These are phyloP conservation scores for Paracamarosporium sp. DNA, from an alignment of 2,329 filamentous ascomycete genomes.

Conservation along the genomic window DNA sequence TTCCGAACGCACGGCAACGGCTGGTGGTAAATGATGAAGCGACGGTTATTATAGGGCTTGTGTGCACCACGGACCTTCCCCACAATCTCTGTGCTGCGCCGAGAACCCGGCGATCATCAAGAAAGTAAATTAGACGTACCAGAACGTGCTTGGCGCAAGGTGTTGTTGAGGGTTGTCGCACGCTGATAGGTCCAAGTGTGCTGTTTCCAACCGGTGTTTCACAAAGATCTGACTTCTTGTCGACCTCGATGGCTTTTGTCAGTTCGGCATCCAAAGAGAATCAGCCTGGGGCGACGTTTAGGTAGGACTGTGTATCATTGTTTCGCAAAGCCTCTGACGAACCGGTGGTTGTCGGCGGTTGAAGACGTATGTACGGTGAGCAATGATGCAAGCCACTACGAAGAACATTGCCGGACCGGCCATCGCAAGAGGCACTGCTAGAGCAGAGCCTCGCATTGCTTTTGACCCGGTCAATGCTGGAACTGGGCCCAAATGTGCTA, in stretches of 20 bases:
- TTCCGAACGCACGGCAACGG: conserved; percentile 15
- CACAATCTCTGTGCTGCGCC: conserved; percentile 24
- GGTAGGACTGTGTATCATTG: background rate
- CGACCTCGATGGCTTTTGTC: background rate
- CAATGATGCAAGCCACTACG: background rate
- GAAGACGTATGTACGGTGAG: background rate
- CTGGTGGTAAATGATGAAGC: conserved; percentile 26
- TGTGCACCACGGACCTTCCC: conserved; percentile 18
- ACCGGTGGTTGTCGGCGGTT: background rate
- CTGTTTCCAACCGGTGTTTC: conserved; percentile 3
- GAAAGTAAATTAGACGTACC: conserved; percentile 30
- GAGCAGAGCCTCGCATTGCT: background rate
- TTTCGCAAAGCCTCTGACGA: background rate
- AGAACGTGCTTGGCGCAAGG: conserved; percentile 25
- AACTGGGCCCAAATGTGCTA: too few species aligned
- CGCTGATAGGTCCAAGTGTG: conserved; percentile 15
- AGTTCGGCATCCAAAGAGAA: background rate
- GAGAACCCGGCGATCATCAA: conserved; percentile 25
- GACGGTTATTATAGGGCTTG: conserved; percentile 14
- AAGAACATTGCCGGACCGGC: background rate
- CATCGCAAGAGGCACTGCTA: too few species aligned
- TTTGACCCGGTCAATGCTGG: background rate
- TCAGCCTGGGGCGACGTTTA: background rate
- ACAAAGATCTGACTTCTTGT: conserved; percentile 2
- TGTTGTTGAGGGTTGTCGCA: conserved; percentile 8